Evolutionary conservation across 495 filamentous ascomycete genomes (phyloP), one percentile per base, ranked within the genome.

Genomic region (Podospora conica): DNA sequence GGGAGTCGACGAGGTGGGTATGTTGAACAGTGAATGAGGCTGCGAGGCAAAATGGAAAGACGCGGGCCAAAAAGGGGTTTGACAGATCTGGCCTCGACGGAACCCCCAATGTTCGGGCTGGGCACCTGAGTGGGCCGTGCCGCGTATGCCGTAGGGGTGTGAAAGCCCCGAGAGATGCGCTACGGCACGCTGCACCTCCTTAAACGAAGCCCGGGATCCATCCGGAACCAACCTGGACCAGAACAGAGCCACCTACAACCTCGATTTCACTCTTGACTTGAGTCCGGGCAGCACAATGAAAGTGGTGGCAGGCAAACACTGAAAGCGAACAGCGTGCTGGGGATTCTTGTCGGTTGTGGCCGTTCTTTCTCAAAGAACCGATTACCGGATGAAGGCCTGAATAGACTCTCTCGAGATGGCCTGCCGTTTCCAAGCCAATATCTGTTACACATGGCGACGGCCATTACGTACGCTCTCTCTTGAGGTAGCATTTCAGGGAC

Each of bases 1-100:
- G 33, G 15, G 40, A 48, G 40, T 5, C 40, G 40, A 48, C 6
- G 40, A 10, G 55, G 53, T 54, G 58, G 57, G 54, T 33, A 55
- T 55, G 9, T 7, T 18, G 53, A 8, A 23, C 23, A 66, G 15
- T 20, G 20, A 61, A 58, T 23, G 27, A 28, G 31, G n/a, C n/a
- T n/a, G n/a, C n/a, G 58, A 33, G 10, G 58, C 25, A 23, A 57
- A 61, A 60, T 66, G 56, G 54, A 33, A 55, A 40, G 64, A 55
- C 28, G 20, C 31, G 40, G 56, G 9, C 65, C 29, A 66, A 11
- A 27, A 40, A 20, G 29, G 63, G 33, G 40, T 48, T 48, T 9
- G 40, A 48, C 55, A 57, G 55, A 57, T 57, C 22, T 57, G 55
- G 22, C 55, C 55, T 57, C 9, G 23, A 54, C 53, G 54, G 20